Evolutionary conservation across 371 early-diverging fungal species (phyloP).

Genomic region (Syncephalis plumigaleata): DNA sequence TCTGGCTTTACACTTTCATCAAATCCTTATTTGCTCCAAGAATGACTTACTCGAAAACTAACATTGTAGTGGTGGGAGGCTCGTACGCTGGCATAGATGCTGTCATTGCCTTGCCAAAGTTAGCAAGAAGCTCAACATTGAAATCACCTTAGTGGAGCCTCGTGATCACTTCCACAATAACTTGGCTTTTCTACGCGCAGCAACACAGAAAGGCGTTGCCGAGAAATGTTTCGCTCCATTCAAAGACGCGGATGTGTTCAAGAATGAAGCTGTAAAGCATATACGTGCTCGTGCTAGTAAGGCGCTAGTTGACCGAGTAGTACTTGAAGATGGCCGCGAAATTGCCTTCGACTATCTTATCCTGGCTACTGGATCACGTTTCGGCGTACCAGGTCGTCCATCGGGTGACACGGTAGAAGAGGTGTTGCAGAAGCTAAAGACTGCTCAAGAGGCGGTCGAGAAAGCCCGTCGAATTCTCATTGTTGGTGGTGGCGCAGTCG

Average conservation of each 20-base stretch:
- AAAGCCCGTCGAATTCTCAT: conserved; percentile 29
- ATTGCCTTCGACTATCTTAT: conserved; percentile 49
- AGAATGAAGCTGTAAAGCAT: not conserved
- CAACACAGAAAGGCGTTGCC: not conserved
- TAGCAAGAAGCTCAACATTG: not conserved
- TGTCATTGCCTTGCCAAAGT: not conserved
- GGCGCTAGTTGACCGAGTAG: conserved; percentile 4
- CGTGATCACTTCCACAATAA: not conserved
- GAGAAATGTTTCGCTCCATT: not conserved
- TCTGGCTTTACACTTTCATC: too few relatives aligned
- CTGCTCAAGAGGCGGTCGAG: conserved; percentile 23
- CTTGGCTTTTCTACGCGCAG: not conserved
- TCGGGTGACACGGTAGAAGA: conserved; percentile 6
- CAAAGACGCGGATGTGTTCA: not conserved
- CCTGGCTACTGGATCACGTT: conserved; percentile 45
- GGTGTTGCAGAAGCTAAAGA: not conserved
- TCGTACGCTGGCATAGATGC: not conserved
- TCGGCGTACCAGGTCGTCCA: conserved; percentile 16
- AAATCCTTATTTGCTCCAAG: too few relatives aligned
- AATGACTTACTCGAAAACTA: not conserved
- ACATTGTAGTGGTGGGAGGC: not conserved
- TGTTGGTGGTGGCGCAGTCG: conserved; percentile 47
- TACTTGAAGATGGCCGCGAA: conserved; percentile 21
- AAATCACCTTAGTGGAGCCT: not conserved
- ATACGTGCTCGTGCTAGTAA: not conserved